phyloP scores from a whole-genome alignment of 768 basidiomycete genomes.

The Phaeotremella fagi region DNA sequence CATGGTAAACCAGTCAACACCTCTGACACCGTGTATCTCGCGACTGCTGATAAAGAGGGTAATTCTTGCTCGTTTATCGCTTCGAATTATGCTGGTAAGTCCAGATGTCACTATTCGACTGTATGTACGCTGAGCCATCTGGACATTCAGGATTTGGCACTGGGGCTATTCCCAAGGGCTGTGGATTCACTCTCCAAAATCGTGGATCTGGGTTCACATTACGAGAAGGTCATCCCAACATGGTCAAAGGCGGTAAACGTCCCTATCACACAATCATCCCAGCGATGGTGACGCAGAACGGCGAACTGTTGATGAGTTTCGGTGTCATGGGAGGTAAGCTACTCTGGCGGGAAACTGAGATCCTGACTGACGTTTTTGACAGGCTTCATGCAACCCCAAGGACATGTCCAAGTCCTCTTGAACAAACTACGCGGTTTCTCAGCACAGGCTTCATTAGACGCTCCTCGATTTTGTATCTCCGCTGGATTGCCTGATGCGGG shows the following conservation, averaged over 20 bases:
- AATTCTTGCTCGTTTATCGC: conserved; percentile 51
- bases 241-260: conserved; percentile 76
- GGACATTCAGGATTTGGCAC: conserved; percentile 91
- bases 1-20: conserved; percentile 77
- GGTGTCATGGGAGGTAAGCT: conserved; percentile 67
- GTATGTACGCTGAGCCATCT: conserved; percentile 54
- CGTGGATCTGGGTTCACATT: conserved; percentile 81
- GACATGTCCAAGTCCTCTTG: conserved; percentile 88
- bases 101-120: background rate
- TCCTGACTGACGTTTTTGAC: background rate
- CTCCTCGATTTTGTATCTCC: conserved; percentile 94
- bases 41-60: conserved; percentile 59
- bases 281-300: conserved; percentile 36
- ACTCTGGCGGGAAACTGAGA: background rate
- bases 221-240: conserved; percentile 76
- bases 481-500: conserved; percentile 66
- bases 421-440: conserved; percentile 84
- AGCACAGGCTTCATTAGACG: conserved; percentile 83
- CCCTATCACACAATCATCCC: conserved; percentile 81
- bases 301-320: conserved; percentile 30
- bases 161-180: conserved; percentile 80
- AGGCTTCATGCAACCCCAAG: conserved; percentile 69
- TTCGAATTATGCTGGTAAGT: conserved; percentile 44
- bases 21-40: conserved; percentile 92
- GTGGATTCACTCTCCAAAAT: conserved; percentile 95